These are phyloP conservation scores for Pythium rishiriense DNA, from an alignment of 352 stramenopile species.

Conservation along the genomic window DNA sequence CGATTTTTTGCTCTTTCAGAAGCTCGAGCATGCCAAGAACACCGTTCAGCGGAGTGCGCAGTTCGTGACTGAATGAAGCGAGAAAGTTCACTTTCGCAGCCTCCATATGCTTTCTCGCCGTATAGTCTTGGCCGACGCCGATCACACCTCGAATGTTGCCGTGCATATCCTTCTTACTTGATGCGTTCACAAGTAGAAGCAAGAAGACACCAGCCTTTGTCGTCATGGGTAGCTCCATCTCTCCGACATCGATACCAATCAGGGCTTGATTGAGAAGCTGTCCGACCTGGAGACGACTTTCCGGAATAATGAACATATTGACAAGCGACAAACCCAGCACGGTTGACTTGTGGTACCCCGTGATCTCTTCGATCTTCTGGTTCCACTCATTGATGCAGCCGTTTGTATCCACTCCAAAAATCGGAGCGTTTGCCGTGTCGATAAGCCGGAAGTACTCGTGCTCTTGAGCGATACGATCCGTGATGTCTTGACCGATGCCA, in stretches of 20 bases:
- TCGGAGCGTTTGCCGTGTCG: conserved; percentile 74
- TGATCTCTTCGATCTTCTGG: conserved; percentile 84
- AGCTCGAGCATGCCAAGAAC: conserved; percentile 84
- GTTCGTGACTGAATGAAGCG: conserved; percentile 82
- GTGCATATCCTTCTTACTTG: conserved; percentile 89
- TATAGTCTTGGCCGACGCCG: conserved; percentile 92
- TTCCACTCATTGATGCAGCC: conserved; percentile 86
- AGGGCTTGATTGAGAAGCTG: conserved; percentile 78
- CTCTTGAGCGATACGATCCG: conserved; percentile 57
- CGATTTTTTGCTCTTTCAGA: conserved; percentile 73
- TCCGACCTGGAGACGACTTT: conserved; percentile 64
- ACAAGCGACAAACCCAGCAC: conserved; percentile 76
- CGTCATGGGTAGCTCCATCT: conserved; percentile 87
- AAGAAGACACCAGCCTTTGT: conserved; percentile 70
- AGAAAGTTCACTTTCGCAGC: conserved; percentile 85
- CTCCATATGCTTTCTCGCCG: conserved; percentile 85
- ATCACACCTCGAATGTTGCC: conserved; percentile 92
- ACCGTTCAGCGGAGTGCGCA: conserved; percentile 80
- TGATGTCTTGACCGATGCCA: conserved; percentile 71
- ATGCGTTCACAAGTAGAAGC: conserved; percentile 78
- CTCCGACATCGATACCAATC: conserved; percentile 81
- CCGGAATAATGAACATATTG: conserved; percentile 75
- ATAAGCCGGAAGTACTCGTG: conserved; percentile 72
- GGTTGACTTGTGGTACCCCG: conserved; percentile 68
- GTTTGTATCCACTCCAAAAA: conserved; percentile 83